These are phyloP conservation scores for Peronospora tabacina DNA, from an alignment of 352 stramenopile species.

Conservation along the genomic window DNA sequence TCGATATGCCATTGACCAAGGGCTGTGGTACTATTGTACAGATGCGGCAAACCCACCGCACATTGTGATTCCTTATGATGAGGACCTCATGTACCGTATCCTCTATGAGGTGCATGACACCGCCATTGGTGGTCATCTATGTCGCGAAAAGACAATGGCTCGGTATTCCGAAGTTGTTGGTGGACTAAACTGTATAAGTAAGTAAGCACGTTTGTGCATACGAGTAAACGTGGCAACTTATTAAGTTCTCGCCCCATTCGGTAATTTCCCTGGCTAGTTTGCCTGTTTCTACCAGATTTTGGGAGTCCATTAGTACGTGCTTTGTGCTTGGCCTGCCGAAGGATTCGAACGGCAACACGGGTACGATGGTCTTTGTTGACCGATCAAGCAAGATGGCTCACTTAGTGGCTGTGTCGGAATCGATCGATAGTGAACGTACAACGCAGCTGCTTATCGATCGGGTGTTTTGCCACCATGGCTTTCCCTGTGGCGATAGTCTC, in stretches of 20 bases:
- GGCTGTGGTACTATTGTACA: background rate
- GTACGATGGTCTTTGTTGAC: too few species aligned
- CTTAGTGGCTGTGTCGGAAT: constrained; percentile 3
- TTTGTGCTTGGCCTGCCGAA: too few species aligned
- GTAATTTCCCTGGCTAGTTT: too few species aligned
- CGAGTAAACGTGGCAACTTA: constrained; percentile 10
- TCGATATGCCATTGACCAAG: too few species aligned
- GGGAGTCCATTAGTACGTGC: too few species aligned
- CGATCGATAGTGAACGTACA: constrained; percentile 1
- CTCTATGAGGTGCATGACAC: constrained; percentile 15
- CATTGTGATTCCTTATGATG: too few species aligned
- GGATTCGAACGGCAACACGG: too few species aligned
- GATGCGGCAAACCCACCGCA: too few species aligned
- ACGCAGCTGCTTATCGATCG: constrained; percentile 1
- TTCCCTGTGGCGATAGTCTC: background rate
- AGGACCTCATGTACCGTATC: constrained; percentile 8
- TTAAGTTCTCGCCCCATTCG: background rate
- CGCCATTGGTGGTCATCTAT: too few species aligned
- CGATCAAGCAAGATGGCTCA: constrained; percentile 6
- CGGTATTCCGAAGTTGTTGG: constrained; percentile 10
- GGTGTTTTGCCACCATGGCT: constrained; percentile 3
- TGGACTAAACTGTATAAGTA: constrained; percentile 4
- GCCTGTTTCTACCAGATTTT: too few species aligned
- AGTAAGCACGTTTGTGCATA: constrained; percentile 4
- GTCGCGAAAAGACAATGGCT: constrained; percentile 13